phyloP scores from a whole-genome alignment of 345 rosid genomes.

The Brassica carinata region DNA sequence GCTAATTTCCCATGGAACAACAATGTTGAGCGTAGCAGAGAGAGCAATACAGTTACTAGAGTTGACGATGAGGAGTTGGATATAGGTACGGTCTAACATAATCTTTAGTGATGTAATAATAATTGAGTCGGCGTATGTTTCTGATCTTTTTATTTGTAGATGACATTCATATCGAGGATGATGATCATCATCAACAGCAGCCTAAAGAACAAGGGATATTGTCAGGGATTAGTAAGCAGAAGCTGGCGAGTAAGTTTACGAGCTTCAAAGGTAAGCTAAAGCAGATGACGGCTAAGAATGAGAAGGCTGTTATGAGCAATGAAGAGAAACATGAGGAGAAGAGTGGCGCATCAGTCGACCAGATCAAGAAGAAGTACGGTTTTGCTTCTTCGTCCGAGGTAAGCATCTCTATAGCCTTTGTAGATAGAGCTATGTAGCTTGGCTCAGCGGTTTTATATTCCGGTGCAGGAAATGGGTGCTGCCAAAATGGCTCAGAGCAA shows the following conservation, averaged over 20 bases:
- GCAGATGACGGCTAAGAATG: conserved; percentile 66
- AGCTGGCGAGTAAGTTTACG: conserved; percentile 68
- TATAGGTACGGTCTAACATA: conserved; percentile 54
- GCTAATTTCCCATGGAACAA: background rate
- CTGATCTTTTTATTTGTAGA: conserved; percentile 45
- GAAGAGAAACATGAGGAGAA: conserved; percentile 68
- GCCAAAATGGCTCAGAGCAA: conserved; percentile 86
- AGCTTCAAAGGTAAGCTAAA: conserved; percentile 70
- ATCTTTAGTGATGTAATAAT: background rate
- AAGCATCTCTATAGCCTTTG: conserved; percentile 37
- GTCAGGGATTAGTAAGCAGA: conserved; percentile 69
- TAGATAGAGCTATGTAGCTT: background rate
- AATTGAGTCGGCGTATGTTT: background rate
- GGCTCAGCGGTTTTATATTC: background rate
- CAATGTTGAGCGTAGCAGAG: background rate
- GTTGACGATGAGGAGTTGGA: conserved; percentile 56
- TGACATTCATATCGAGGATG: conserved; percentile 74
- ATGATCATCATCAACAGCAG: conserved; percentile 17
- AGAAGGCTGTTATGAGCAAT: conserved; percentile 49
- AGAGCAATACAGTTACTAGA: background rate
- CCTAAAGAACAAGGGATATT: conserved; percentile 67
- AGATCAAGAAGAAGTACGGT: conserved; percentile 90
- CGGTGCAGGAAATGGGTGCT: conserved; percentile 62
- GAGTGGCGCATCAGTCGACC: conserved; percentile 58
- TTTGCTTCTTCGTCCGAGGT: conserved; percentile 61